Conservation (phyloP, 371 early-diverging fungal genomes). For the Mortierella sp. region DNA sequence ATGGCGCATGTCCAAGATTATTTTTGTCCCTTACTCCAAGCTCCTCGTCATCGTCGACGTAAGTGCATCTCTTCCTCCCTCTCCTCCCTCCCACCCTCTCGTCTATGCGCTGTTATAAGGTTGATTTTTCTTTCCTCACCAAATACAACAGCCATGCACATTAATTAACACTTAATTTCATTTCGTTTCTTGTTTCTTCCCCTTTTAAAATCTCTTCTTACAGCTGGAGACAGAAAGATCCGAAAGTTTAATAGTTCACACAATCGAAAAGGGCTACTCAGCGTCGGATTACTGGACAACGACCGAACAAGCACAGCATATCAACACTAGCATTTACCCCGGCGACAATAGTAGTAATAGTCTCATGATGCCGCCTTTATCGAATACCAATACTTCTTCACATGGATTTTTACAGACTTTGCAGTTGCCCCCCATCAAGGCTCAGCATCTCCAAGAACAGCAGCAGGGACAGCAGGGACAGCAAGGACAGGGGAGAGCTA, state of each 20-base stretch:
- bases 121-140: background rate
- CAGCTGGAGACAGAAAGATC: constrained; percentile 49
- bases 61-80: background rate
- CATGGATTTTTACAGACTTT: background rate
- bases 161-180: background rate
- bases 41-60: constrained; percentile 52
- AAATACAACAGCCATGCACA: too few relatives aligned
- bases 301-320: background rate
- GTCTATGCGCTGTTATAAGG: too few relatives aligned
- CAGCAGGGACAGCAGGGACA: background rate
- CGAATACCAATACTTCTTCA: background rate
- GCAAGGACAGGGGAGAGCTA: background rate
- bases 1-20: constrained; percentile 49
- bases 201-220: too few relatives aligned
- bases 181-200: background rate
- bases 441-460: background rate
- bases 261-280: constrained; percentile 44
- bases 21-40: constrained; percentile 51
- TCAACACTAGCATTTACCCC: background rate
- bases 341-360: background rate
- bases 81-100: too few relatives aligned
- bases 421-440: background rate
- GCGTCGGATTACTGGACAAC: background rate
- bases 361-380: background rate
- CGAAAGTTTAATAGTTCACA: constrained; percentile 41